Conservation (phyloP, 306 rosid species). For the Ormosia semicastrata region DNA sequence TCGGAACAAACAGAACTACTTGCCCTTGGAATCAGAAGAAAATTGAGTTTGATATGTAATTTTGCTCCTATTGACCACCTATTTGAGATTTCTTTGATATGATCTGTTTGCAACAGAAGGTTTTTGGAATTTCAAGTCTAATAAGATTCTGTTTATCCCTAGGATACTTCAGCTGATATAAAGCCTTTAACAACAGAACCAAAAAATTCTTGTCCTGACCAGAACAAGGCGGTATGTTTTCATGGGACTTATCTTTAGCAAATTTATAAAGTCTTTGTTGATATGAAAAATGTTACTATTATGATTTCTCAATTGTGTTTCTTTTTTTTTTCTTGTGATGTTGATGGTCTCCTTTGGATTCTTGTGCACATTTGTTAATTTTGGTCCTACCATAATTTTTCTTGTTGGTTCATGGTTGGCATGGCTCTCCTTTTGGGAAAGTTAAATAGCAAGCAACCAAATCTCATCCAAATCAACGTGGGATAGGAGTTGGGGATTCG, state of each 20-base stretch:
- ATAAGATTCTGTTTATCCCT: conserved; percentile 21
- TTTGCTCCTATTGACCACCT: not conserved
- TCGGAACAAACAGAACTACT: no score
- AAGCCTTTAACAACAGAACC: conserved; percentile 52
- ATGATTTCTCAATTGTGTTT: not conserved
- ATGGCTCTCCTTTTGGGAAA: conserved; percentile 71
- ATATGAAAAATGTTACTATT: not conserved
- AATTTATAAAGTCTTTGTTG: not conserved
- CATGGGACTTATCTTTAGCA: not conserved
- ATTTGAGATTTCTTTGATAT: conserved; percentile 16
- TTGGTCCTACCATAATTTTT: not conserved
- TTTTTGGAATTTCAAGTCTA: conserved; percentile 25
- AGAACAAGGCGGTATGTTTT: conserved; percentile 38
- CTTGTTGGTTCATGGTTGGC: conserved; percentile 69
- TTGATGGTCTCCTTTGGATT: not conserved
- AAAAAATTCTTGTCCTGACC: conserved; percentile 35
- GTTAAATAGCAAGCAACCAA: conserved; percentile 55
- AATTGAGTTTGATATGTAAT: not conserved
- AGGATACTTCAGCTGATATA: conserved; percentile 60
- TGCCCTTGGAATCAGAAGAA: not conserved
- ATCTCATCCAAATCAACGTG: conserved; percentile 69
- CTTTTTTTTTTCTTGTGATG: not conserved
- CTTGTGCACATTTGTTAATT: not conserved
- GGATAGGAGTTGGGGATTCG: conserved; percentile 61
- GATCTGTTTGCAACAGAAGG: not conserved